Base-by-base conservation (phyloP, 23 red algal genomes). In the Gracilaria vermiculophylla region DNA sequence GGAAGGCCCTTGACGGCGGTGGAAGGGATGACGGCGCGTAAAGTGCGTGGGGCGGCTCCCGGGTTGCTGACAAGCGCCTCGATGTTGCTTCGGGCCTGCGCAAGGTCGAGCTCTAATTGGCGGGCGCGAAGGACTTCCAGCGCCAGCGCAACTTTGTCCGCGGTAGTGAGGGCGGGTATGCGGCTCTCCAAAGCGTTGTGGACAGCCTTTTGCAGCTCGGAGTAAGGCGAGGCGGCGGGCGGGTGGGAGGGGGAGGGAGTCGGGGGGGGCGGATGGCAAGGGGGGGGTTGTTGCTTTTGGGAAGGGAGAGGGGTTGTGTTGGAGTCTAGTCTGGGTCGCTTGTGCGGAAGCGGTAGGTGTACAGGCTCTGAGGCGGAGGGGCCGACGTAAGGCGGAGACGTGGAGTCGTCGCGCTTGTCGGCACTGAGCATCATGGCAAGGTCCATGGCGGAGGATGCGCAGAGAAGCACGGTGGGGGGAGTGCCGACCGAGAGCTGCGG, bases 81-180 rank as follows among this genome's bases (percentile, higher is more conserved):
- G 32, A 86, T 86, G 43, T 86, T 86, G 61, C 62, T 73, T 19
- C 81, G 34, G n/a, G 81, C 81, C 48, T 86, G 81, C 19, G 81
- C 81, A 25, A 86, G 56, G 81, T 86, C 81, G 19, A 86, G 81
- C 34, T 86, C 81, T 47, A 86, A 65, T 70, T 86, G 81, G 1
- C 81, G 81, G 36, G 81, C 81, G 10, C 81, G 81, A 48, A 86
- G 62, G 0, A 86, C 81, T 33, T 86, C 81, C 60, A 86, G 81
- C 55, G 81, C 81, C 21, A 86, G 64, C 32, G 81, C 81, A 12
- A 86, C 81, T 47, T 86, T 86, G 31, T 86, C 81, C 24, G 81
- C 39, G 42, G 56, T 86, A 29, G 81, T 70, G n/a, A 86, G 44
- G 0, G 76, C 76, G 47, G 60, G 60, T 53, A 64, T 36, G 6